phyloP scores from a whole-genome alignment of 148 eudicot species.

The Rhododendron mucronatum region DNA sequence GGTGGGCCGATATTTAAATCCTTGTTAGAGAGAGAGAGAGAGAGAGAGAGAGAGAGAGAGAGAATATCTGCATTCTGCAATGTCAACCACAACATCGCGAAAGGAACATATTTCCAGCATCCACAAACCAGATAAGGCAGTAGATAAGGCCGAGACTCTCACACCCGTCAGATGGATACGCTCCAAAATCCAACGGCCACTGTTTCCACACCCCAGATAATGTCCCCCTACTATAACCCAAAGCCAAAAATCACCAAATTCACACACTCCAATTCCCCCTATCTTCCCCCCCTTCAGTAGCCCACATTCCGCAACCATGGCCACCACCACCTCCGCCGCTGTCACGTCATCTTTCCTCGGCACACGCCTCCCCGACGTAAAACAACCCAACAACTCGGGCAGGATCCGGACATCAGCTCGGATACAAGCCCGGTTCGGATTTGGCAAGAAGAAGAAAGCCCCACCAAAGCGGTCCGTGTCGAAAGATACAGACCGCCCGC shows the following conservation, averaged over 20 bases:
- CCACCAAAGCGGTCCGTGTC: slow-evolving; percentile 41
- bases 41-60: background rate
- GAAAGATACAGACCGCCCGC: slow-evolving; percentile 53
- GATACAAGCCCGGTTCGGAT: slow-evolving; percentile 71
- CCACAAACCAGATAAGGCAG: slow-evolving; percentile 54
- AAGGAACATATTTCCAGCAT: background rate
- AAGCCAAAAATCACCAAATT: slow-evolving; percentile 25
- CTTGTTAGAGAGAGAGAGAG: too few species aligned
- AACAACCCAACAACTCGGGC: slow-evolving; percentile 31
- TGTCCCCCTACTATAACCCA: background rate
- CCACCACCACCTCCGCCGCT: slow-evolving; percentile 54
- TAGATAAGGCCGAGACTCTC: slow-evolving; percentile 56
- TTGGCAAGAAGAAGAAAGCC: slow-evolving; percentile 57
- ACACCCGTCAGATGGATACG: slow-evolving; percentile 66
- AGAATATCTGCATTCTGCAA: background rate
- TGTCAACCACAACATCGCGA: slow-evolving; percentile 15
- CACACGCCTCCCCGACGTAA: slow-evolving; percentile 50
- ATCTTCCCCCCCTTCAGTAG: background rate
- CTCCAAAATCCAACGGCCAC: slow-evolving; percentile 49
- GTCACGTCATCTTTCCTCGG: slow-evolving; percentile 74
- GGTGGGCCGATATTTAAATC: too few species aligned
- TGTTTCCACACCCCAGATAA: slow-evolving; percentile 33
- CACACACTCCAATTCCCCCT: slow-evolving; percentile 6
- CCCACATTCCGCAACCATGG: slow-evolving; percentile 23
- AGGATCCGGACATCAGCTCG: slow-evolving; percentile 4